These are phyloP conservation scores for Dactylonectria macrodidyma DNA, from an alignment of 2,329 filamentous ascomycete species.

Conservation along the genomic window DNA sequence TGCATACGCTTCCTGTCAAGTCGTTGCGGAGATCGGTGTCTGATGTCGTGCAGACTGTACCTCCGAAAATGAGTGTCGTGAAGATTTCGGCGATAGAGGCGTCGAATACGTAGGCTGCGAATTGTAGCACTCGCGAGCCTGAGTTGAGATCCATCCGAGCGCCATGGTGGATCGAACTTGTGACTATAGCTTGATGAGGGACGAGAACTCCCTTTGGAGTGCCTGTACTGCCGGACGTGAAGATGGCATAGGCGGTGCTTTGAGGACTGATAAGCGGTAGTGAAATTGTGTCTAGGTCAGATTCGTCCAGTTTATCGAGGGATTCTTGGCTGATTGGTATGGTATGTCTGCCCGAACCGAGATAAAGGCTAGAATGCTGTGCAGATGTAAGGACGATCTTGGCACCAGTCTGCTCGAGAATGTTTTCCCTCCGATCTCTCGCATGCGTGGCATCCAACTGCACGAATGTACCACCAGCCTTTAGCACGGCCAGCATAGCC, in stretches of 20 bases:
- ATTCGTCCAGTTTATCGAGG: neutral
- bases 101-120: constrained; percentile 39
- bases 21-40: constrained; percentile 26
- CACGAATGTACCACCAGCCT: constrained; percentile 47
- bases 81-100: constrained; percentile 27
- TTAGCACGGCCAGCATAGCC: constrained; percentile 44
- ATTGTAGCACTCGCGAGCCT: constrained; percentile 30
- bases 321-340: neutral
- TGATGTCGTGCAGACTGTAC: constrained; percentile 30
- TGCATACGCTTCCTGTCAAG: constrained; percentile 27
- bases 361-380: neutral
- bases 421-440: neutral
- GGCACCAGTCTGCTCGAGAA: constrained; percentile 9
- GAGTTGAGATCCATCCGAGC: constrained; percentile 10
- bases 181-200: constrained; percentile 47
- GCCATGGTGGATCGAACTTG: constrained; percentile 18
- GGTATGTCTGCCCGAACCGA: neutral
- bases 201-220: constrained; percentile 67
- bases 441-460: constrained; percentile 16
- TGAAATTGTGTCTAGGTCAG: neutral
- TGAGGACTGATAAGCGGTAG: neutral
- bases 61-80: constrained; percentile 21
- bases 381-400: neutral
- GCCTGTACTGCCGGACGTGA: constrained; percentile 70
- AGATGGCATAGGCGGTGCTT: constrained; percentile 53